A percentile compares a stretch with the other conserved stretches of the same genome.
phyloP scores from a whole-genome alignment of 257 asterid genomes.

The Eustoma russellianum region DNA sequence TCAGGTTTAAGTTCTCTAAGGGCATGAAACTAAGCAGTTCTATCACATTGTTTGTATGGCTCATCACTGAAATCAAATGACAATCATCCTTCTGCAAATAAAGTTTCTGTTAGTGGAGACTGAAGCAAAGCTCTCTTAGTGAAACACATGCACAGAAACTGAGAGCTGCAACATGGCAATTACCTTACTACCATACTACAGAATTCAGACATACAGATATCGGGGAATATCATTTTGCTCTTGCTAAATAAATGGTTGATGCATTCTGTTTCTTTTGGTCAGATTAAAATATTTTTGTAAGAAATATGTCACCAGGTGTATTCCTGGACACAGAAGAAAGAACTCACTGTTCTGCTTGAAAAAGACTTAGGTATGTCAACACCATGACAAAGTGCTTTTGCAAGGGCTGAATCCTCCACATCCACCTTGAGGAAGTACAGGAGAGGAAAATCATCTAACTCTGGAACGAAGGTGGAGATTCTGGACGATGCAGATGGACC shows the following conservation, averaged over 20 bases:
- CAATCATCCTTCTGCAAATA: slow-evolving; percentile 37
- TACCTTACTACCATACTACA: background rate
- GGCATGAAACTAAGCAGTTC: slow-evolving; percentile 47
- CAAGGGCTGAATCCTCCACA: slow-evolving; percentile 30
- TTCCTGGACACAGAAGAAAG: slow-evolving; percentile 4
- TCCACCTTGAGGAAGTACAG: slow-evolving; percentile 57
- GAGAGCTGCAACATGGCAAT: background rate
- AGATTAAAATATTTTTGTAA: too few species aligned
- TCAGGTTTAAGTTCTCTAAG: slow-evolving; percentile 27
- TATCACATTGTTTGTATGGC: slow-evolving; percentile 37
- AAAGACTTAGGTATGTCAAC: slow-evolving; percentile 26
- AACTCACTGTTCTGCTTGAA: slow-evolving; percentile 28
- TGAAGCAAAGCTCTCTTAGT: background rate
- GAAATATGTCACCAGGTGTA: too few species aligned
- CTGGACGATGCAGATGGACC: slow-evolving; percentile 44
- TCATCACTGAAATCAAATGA: slow-evolving; percentile 26
- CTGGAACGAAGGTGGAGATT: slow-evolving; percentile 30
- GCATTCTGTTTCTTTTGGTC: too few species aligned
- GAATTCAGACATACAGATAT: background rate
- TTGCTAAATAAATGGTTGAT: background rate
- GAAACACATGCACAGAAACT: background rate
- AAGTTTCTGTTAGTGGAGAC: slow-evolving; percentile 11
- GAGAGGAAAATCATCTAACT: slow-evolving; percentile 23
- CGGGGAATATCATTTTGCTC: background rate
- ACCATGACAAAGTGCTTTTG: slow-evolving; percentile 41